Evolutionary conservation across 75 land plant genomes (phyloP).

Genomic region (Larix kaempferi): DNA sequence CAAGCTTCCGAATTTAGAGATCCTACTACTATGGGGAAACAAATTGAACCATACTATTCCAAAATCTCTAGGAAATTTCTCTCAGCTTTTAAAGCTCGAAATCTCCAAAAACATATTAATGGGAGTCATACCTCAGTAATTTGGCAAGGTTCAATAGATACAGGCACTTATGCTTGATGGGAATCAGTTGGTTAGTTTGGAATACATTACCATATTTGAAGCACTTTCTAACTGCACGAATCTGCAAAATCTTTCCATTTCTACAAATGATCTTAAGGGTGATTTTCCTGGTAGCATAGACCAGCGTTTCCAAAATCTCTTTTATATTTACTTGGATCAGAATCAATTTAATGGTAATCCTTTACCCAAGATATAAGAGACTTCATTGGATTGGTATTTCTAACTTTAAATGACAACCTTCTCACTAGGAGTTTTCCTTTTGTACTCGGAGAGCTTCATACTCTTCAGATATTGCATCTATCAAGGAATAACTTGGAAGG

Average conservation of each 20-base stretch:
- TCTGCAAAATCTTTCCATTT: slow-evolving; percentile 3
- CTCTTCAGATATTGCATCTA: too few relatives aligned
- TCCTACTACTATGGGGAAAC: not conserved
- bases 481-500: too few relatives aligned
- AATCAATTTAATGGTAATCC: too few relatives aligned
- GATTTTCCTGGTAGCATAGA: too few relatives aligned
- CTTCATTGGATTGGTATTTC: too few relatives aligned
- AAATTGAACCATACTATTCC: not conserved
- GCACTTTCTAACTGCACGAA: not conserved
- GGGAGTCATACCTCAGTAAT: slow-evolving; percentile 19
- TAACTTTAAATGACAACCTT: too few relatives aligned
- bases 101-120: slow-evolving; percentile 9
- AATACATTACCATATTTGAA: not conserved
- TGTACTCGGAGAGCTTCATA: too few relatives aligned
- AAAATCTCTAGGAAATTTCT: not conserved
- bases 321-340: too few relatives aligned
- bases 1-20: not conserved
- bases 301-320: too few relatives aligned
- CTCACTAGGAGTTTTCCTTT: too few relatives aligned
- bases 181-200: slow-evolving; percentile 9
- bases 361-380: too few relatives aligned
- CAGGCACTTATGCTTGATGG: not conserved
- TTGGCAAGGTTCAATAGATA: slow-evolving; percentile 10
- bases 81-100: slow-evolving; percentile 2
- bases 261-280: not conserved